These are phyloP conservation scores for Pouteria campechiana DNA, from an alignment of 179 eudicot species.

Conservation along the genomic window DNA sequence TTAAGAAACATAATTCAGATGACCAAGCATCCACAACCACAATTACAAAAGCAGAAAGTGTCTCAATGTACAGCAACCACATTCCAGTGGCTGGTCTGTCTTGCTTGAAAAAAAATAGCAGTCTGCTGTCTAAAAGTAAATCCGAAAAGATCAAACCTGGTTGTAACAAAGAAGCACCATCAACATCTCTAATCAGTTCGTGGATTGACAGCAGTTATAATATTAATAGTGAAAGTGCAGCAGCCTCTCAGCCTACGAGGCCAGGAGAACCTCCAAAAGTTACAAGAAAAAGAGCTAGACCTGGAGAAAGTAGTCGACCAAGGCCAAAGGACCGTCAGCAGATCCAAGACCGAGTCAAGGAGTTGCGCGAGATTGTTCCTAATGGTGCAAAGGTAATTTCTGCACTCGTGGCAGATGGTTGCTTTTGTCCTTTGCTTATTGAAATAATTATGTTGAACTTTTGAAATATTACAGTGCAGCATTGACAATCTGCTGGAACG, in stretches of 20 bases:
- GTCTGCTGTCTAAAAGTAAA: conserved; percentile 8
- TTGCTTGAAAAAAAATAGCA: conserved; percentile 4
- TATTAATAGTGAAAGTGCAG: conserved; percentile 26
- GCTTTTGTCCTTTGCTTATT: no score
- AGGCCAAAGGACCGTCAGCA: conserved; percentile 82
- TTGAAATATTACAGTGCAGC: conserved; percentile 50
- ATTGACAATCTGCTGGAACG: conserved; percentile 65
- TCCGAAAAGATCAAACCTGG: no score
- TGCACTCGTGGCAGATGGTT: background rate
- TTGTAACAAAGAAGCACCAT: conserved; percentile 13
- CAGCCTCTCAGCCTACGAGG: conserved; percentile 24
- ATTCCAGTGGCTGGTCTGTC: conserved; percentile 4
- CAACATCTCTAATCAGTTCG: conserved; percentile 15
- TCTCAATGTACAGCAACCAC: conserved; percentile 5
- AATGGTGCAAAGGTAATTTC: conserved; percentile 64
- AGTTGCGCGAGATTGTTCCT: conserved; percentile 72
- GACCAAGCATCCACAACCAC: conserved; percentile 30
- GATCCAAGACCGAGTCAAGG: conserved; percentile 69
- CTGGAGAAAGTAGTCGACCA: conserved; percentile 52
- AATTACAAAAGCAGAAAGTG: conserved; percentile 32
- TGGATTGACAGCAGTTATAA: conserved; percentile 26
- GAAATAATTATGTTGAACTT: background rate
- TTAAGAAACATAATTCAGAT: conserved; percentile 27
- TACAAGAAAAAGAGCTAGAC: conserved; percentile 54
- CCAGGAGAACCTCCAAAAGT: conserved; percentile 29